Conservation (phyloP, 257 asterid genomes). For the Ballota nigra region DNA sequence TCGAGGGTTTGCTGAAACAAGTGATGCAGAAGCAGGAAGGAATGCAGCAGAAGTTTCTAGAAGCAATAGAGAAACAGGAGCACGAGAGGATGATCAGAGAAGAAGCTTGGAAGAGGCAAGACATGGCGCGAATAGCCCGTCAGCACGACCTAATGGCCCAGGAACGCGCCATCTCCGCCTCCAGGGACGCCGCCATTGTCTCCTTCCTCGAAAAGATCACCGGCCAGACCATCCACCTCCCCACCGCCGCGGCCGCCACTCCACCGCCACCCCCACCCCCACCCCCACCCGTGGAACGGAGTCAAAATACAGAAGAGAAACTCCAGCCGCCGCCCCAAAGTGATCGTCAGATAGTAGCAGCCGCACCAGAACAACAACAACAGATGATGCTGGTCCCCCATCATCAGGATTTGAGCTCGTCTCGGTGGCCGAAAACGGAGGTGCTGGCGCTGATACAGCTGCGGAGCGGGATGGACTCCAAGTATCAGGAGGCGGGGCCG, state of each 20-base stretch:
- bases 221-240: slow-evolving; percentile 31
- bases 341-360: too few relatives aligned
- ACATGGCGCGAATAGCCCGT: slow-evolving; percentile 31
- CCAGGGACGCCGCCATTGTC: slow-evolving; percentile 39
- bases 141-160: slow-evolving; percentile 37
- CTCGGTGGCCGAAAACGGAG: slow-evolving; percentile 49
- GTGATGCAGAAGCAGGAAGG: slow-evolving; percentile 41
- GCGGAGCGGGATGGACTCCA: slow-evolving; percentile 33
- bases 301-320: background rate
- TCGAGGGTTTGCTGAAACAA: slow-evolving; percentile 38
- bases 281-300: background rate
- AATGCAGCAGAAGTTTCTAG: slow-evolving; percentile 36
- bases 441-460: slow-evolving; percentile 44
- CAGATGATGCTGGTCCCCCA: background rate
- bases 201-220: slow-evolving; percentile 38
- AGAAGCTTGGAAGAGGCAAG: slow-evolving; percentile 46
- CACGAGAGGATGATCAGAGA: slow-evolving; percentile 38
- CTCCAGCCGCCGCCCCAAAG: background rate
- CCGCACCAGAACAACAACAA: too few relatives aligned
- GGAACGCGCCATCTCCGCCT: slow-evolving; percentile 35
- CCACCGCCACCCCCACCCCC: background rate
- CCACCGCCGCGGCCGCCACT: background rate
- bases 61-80: slow-evolving; percentile 36
- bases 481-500: slow-evolving; percentile 34
- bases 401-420: slow-evolving; percentile 29